Percentiles rank a stretch among this genome's conserved stretches.
Evolutionary conservation across 164 flowering plant species (phyloP).

Genomic region (grape (Vitis vinifera)): DNA sequence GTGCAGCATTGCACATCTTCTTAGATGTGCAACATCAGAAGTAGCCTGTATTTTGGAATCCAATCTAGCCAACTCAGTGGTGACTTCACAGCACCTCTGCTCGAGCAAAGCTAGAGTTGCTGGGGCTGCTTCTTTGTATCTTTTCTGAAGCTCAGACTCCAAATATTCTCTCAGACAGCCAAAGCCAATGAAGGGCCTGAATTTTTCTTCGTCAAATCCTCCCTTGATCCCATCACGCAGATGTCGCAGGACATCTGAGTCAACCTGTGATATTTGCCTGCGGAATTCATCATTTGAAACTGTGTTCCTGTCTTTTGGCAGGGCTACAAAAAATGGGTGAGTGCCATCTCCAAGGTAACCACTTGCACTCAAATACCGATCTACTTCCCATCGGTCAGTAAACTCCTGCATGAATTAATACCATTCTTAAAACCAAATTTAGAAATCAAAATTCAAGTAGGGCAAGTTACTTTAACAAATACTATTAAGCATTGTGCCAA

Average conservation of each 20-base stretch:
- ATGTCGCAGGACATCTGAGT: constrained; percentile 68
- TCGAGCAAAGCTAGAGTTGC: constrained; percentile 95
- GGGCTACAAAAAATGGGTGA: constrained; percentile 87
- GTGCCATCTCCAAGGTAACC: constrained; percentile 92
- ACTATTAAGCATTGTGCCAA: too few relatives aligned
- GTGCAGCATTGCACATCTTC: constrained; percentile 87
- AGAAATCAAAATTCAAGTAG: not conserved
- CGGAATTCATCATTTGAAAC: constrained; percentile 94
- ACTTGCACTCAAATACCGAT: constrained; percentile 91
- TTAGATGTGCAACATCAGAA: constrained; percentile 85
- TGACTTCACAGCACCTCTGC: constrained; percentile 83
- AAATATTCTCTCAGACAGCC: constrained; percentile 71
- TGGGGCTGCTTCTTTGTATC: constrained; percentile 96
- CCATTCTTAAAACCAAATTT: not conserved
- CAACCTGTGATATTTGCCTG: constrained; percentile 85
- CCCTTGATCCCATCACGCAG: constrained; percentile 82
- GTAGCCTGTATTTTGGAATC: constrained; percentile 80
- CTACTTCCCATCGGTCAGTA: constrained; percentile 94
- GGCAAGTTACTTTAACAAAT: too few relatives aligned
- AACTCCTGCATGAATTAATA: constrained; percentile 70
- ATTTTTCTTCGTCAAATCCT: constrained; percentile 95
- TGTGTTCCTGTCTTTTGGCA: constrained; percentile 81
- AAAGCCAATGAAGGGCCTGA: constrained; percentile 77
- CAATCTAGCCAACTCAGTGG: constrained; percentile 53
- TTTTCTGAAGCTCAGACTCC: constrained; percentile 90